Conservation (phyloP, 208 protist species). For the Histomonas meleagridis region DNA sequence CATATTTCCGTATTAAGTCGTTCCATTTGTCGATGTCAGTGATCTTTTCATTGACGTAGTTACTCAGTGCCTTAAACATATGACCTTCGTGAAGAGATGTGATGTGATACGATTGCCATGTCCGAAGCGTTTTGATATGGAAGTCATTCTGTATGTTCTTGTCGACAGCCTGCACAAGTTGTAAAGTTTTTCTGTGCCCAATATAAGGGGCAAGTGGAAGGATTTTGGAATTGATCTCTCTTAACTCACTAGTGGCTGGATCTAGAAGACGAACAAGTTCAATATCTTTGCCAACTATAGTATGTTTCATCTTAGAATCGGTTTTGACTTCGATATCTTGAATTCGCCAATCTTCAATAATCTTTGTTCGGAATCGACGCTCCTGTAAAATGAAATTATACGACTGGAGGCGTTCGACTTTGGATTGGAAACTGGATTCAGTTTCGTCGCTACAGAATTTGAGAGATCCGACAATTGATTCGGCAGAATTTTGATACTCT, state of each 20-base stretch:
- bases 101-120: neutral
- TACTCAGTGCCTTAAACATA: slow-evolving; percentile 2
- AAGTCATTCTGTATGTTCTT: neutral
- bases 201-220: neutral
- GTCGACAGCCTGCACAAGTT: neutral
- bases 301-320: too few relatives aligned
- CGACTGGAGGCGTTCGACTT: neutral
- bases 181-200: neutral
- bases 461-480: neutral
- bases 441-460: neutral
- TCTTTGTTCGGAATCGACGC: neutral
- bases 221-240: neutral
- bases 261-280: neutral
- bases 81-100: too few relatives aligned
- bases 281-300: too few relatives aligned
- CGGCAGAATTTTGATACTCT: neutral
- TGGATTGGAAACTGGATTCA: neutral
- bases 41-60: too few relatives aligned
- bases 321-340: neutral
- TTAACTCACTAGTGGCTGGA: neutral
- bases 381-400: neutral
- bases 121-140: neutral
- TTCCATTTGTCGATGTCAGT: too few relatives aligned
- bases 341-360: neutral
- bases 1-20: too few relatives aligned